Percentiles rank a stretch among this genome's conserved stretches.
These are phyloP conservation scores for Oropetium thomaeum DNA, from an alignment of 176 grass and related monocot species.

Conservation along the genomic window DNA sequence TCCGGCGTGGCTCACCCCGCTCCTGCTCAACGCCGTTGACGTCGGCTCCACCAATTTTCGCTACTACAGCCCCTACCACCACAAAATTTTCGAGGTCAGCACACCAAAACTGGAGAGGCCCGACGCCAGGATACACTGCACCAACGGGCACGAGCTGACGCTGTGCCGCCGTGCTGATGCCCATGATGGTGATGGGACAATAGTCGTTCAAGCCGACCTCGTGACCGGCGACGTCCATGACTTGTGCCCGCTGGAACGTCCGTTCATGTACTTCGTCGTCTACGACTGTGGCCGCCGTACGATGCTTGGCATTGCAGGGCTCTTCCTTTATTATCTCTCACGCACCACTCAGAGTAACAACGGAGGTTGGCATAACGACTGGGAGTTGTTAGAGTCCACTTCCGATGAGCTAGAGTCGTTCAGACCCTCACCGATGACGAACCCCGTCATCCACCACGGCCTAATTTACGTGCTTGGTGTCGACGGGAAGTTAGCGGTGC, in stretches of 20 bases:
- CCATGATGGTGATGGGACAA: fast-evolving
- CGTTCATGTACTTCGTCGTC: background rate
- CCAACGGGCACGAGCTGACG: background rate
- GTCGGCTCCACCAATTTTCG: background rate
- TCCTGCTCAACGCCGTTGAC: conserved; percentile 11
- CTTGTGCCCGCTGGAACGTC: background rate
- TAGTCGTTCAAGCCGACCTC: background rate
- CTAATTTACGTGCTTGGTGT: background rate
- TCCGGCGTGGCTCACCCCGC: conserved; percentile 11
- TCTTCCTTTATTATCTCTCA: no score
- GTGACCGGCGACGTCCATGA: background rate
- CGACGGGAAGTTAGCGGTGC: background rate
- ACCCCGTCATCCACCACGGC: background rate
- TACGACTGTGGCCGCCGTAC: background rate
- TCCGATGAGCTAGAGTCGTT: background rate
- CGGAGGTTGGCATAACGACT: background rate
- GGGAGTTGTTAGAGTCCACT: no score
- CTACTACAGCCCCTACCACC: conserved; percentile 32
- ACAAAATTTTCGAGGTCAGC: conserved; percentile 11
- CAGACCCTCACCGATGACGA: background rate
- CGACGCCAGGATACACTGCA: background rate
- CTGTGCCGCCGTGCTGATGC: background rate
- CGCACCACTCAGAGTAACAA: no score
- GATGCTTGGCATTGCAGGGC: background rate
- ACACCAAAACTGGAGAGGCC: background rate